These are phyloP conservation scores for Botrytis sinoallii DNA, from an alignment of 2,329 filamentous ascomycete species.

Conservation along the genomic window DNA sequence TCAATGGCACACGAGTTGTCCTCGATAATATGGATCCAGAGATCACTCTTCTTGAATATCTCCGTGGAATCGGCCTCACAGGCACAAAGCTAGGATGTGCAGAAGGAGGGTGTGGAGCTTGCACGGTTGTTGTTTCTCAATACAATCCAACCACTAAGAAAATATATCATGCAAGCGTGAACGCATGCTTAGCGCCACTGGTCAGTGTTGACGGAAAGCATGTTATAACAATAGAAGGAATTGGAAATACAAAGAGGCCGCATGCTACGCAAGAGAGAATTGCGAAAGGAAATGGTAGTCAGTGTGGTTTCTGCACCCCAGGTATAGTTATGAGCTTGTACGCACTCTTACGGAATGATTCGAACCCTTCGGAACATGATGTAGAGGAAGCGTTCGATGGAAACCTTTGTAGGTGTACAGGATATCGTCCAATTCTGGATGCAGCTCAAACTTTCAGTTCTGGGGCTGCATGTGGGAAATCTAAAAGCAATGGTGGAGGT, in stretches of 20 bases:
- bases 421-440: constrained; percentile 90
- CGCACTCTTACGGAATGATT: constrained; percentile 82
- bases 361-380: constrained; percentile 72
- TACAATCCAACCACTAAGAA: constrained; percentile 80
- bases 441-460: constrained; percentile 83
- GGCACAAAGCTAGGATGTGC: constrained; percentile 96
- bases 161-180: constrained; percentile 95
- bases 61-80: constrained; percentile 87
- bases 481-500: constrained; percentile 47
- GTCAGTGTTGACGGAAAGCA: constrained; percentile 96
- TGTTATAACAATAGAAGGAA: constrained; percentile 95
- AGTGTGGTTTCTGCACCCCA: constrained; percentile 91
- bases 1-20: constrained; percentile 88
- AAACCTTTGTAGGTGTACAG: constrained; percentile 90
- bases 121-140: constrained; percentile 91
- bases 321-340: constrained; percentile 98
- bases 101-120: constrained; percentile 94
- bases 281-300: constrained; percentile 85
- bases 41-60: constrained; percentile 85
- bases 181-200: constrained; percentile 90
- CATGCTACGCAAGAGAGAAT: constrained; percentile 91
- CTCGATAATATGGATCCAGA: constrained; percentile 89
- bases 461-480: constrained; percentile 48
- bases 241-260: constrained; percentile 80
- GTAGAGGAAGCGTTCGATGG: constrained; percentile 97